Base-by-base conservation (phyloP, 176 grass and related monocot species). In the Cenchrus fungigraminus region DNA sequence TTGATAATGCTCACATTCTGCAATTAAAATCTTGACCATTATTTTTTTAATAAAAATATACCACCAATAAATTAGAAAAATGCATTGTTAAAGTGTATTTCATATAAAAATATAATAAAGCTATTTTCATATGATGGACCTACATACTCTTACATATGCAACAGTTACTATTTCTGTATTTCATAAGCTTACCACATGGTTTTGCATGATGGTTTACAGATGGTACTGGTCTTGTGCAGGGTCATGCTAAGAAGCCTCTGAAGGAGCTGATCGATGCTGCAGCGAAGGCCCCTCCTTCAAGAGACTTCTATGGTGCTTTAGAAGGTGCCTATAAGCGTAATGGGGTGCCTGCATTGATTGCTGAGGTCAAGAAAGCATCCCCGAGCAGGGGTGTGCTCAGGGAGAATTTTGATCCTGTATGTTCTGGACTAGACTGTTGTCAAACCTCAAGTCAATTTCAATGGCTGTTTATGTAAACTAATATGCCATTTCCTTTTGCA, bases 321-420 rank as follows among this genome's bases (percentile, higher is more conserved):
- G 87, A 50, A 78, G 64, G 74, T 60, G 88, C 92, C 4, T 90
- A 88, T 67, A 74, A 82, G 6, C 86, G 86, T 66, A 95, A 88
- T 75, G 82, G 92, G 54, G 22, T 91, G 78, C 95, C 95, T 51
- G 92, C 91, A 8, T 67, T 98, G 68, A 93, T 98, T 71, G 95
- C 95, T 8, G 95, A 95, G 89, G 92, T 98, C 44, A 98, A 98
- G 78, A 98, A 95, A 68, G 92, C 95, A 82, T 98, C 95, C 19
- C 95, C 95, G 1, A 98, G 95, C 81, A 88, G 85, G 90, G 95
- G 95, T 0, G 67, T 98, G 64, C 68, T 98, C 15, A 87, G 93
- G 70, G 96, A 95, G 81, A 90, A 98, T 81, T 95, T 98, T 20
- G 77, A 98, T 88, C 91, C 96, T 81, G 96, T 98, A 62, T 90